These are phyloP conservation scores for Phaeosphaeriaceae sp. DNA, from an alignment of 2,329 filamentous ascomycete species.

Conservation along the genomic window DNA sequence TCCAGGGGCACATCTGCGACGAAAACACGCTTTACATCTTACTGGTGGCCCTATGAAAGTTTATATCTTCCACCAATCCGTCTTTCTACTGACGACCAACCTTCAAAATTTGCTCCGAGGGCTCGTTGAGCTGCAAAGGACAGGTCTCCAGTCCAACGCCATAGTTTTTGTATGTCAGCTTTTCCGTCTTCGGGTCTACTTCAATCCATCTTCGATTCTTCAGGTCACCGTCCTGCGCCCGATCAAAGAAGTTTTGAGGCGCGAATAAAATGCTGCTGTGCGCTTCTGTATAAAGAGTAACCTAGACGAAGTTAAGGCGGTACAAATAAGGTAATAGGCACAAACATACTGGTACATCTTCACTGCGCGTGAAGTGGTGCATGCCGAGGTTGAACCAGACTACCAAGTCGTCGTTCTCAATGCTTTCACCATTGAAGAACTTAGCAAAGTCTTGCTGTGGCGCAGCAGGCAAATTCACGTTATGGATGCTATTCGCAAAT, in stretches of 20 bases:
- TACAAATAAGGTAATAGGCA: neutral
- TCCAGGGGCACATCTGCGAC: too few relatives aligned
- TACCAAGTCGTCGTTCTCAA: constrained; percentile 51
- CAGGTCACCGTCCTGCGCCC: constrained; percentile 27
- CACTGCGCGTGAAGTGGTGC: constrained; percentile 42
- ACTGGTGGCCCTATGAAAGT: too few relatives aligned
- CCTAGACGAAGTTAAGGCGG: constrained; percentile 2
- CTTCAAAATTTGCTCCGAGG: constrained; percentile 12
- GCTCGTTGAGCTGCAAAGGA: constrained; percentile 16
- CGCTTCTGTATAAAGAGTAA: constrained; percentile 29
- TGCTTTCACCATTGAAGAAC: constrained; percentile 57
- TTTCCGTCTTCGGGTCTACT: constrained; percentile 14
- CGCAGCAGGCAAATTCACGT: constrained; percentile 46
- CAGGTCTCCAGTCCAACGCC: constrained; percentile 22
- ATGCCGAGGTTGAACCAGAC: constrained; percentile 60
- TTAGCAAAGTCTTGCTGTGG: constrained; percentile 57
- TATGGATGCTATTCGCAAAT: constrained; percentile 44
- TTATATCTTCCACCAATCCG: neutral
- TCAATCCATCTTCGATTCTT: constrained; percentile 27
- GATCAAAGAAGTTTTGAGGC: constrained; percentile 31
- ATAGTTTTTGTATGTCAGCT: constrained; percentile 24
- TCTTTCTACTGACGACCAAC: constrained; percentile 4
- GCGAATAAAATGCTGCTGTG: constrained; percentile 27
- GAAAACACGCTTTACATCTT: too few relatives aligned
- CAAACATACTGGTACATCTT: constrained; percentile 24